Conservation (phyloP, 257 asterid species). For the Petunia secreta region DNA sequence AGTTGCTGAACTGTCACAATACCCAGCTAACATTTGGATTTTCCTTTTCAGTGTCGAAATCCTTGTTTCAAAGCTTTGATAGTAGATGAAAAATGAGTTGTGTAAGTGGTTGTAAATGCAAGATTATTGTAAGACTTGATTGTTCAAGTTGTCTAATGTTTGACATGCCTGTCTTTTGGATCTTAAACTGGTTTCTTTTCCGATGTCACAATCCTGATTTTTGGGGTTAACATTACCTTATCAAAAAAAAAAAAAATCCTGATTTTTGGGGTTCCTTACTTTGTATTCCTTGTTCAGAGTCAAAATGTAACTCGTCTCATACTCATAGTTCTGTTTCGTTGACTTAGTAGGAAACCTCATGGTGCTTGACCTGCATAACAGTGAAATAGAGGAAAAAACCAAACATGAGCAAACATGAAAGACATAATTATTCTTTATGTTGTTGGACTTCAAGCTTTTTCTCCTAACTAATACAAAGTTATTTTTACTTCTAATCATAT, state of each 20-base stretch:
- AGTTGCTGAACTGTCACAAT: not conserved
- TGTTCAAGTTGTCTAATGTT: not conserved
- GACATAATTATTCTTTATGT: not conserved
- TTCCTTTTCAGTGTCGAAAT: not conserved
- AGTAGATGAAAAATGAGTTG: not conserved
- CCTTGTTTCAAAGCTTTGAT: not conserved
- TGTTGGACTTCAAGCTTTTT: not conserved
- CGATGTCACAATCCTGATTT: not conserved
- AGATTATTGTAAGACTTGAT: not conserved
- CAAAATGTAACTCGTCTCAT: not conserved
- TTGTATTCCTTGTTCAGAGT: not conserved
- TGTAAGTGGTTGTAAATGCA: conserved; percentile 8
- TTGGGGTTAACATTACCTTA: too few species aligned
- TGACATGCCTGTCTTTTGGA: not conserved
- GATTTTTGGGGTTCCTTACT: not conserved
- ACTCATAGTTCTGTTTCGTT: conserved; percentile 13
- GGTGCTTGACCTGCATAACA: not conserved
- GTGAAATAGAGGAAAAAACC: not conserved
- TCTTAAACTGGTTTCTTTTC: conserved; percentile 10
- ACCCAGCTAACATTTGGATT: not conserved
- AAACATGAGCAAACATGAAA: not conserved
- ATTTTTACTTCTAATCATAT: conserved; percentile 12
- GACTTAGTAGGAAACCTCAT: conserved; percentile 10
- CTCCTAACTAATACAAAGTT: conserved; percentile 1
- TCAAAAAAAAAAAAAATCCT: too few species aligned